Conservation (phyloP, 495 filamentous ascomycete genomes). For the Daldinia childiae region DNA sequence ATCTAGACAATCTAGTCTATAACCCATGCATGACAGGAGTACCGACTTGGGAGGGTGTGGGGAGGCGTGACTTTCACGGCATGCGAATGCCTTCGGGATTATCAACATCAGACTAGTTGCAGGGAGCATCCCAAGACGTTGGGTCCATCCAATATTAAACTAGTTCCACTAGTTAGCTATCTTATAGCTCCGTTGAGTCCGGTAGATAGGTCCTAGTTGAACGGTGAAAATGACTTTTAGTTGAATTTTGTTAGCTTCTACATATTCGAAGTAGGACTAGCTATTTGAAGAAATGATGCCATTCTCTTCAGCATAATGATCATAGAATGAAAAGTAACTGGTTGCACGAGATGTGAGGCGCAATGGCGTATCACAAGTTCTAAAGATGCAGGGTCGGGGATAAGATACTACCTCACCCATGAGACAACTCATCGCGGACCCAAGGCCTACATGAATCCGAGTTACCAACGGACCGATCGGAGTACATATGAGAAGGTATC, state of each 20-base stretch:
- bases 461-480: slow-evolving; percentile 37
- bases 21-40: slow-evolving; percentile 17
- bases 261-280: background rate
- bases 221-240: slow-evolving; percentile 1
- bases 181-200: slow-evolving; percentile 25
- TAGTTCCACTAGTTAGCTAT: slow-evolving; percentile 10
- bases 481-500: slow-evolving; percentile 24
- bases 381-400: slow-evolving; percentile 39
- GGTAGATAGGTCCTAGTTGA: slow-evolving; percentile 20
- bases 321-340: slow-evolving; percentile 7
- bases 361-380: slow-evolving; percentile 18
- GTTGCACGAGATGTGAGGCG: slow-evolving; percentile 41
- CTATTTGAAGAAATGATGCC: background rate
- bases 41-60: slow-evolving; percentile 18
- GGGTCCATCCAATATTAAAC: slow-evolving; percentile 41
- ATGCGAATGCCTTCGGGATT: slow-evolving; percentile 42
- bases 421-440: slow-evolving; percentile 41
- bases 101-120: slow-evolving; percentile 32
- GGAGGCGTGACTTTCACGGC: slow-evolving; percentile 41
- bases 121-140: slow-evolving; percentile 44
- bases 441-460: slow-evolving; percentile 28
- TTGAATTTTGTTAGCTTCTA: slow-evolving; percentile 12
- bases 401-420: slow-evolving; percentile 39
- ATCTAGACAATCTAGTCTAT: background rate
- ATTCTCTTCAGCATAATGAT: background rate